phyloP scores from a whole-genome alignment of 1,284 basidiomycete genomes.

The Anthracocystis walkeri region DNA sequence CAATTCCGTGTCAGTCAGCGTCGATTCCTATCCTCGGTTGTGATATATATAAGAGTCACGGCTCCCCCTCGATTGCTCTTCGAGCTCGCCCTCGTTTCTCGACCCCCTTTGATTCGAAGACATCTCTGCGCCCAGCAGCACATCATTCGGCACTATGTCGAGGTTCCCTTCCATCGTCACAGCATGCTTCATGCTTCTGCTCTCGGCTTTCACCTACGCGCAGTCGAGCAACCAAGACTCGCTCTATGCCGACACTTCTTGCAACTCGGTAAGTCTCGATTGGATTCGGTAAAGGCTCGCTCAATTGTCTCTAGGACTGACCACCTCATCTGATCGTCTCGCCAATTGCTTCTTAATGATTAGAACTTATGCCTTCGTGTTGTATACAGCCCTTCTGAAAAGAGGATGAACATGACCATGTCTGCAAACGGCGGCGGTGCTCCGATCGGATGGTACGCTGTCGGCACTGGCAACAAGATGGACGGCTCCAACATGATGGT shows the following conservation, averaged over 20 bases:
- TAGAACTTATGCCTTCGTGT: conserved; percentile 50
- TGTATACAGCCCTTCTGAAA: conserved; percentile 41
- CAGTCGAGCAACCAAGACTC: conserved; percentile 9
- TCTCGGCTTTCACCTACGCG: conserved; percentile 15
- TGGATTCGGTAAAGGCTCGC: no score
- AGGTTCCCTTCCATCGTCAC: conserved; percentile 17
- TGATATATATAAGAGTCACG: not conserved
- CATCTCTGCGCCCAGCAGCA: conserved; percentile 2
- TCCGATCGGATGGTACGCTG: conserved; percentile 48
- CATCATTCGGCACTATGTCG: conserved; percentile 17
- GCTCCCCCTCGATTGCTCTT: not conserved
- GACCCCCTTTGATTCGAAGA: not conserved
- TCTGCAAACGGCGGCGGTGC: conserved; percentile 40
- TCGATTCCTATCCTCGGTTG: not conserved
- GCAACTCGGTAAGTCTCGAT: conserved; percentile 37
- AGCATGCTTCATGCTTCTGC: conserved; percentile 19
- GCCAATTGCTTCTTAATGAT: not conserved
- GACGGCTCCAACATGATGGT: conserved; percentile 60
- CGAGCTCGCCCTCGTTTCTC: not conserved
- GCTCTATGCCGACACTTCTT: conserved; percentile 34
- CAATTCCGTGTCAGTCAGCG: not conserved
- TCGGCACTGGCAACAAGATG: conserved; percentile 50
- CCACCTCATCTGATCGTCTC: not conserved
- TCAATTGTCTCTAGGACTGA: not conserved
- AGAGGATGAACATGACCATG: conserved; percentile 56